These are phyloP conservation scores for Tylopilus vinaceipallidus DNA, from an alignment of 768 basidiomycete species.

Conservation along the genomic window DNA sequence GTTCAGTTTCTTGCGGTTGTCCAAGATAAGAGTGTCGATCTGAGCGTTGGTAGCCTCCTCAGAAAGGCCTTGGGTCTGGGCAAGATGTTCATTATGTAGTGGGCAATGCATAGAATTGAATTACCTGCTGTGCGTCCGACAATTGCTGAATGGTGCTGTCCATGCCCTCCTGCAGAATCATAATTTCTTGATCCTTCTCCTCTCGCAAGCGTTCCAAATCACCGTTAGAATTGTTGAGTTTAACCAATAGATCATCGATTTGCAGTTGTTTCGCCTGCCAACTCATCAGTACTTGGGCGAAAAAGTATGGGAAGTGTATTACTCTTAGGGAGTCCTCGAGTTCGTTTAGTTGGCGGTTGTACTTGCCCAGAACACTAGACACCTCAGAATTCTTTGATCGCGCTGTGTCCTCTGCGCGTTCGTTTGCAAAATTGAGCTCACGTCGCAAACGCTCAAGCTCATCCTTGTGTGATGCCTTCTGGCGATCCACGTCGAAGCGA, in stretches of 20 bases:
- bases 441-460: conserved; percentile 90
- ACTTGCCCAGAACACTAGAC: conserved; percentile 82
- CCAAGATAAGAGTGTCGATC: conserved; percentile 94
- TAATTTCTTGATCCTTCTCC: conserved; percentile 96
- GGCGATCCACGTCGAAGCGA: conserved; percentile 90
- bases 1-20: conserved; percentile 97
- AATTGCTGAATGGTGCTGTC: conserved; percentile 88
- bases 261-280: conserved; percentile 89
- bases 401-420: conserved; percentile 93
- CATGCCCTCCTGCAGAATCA: conserved; percentile 94
- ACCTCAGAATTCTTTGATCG: conserved; percentile 93
- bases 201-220: conserved; percentile 84
- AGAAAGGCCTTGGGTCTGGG: conserved; percentile 75
- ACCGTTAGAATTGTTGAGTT: conserved; percentile 68
- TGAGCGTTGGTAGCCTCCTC: conserved; percentile 95
- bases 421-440: conserved; percentile 92
- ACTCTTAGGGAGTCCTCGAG: conserved; percentile 95
- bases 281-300: conserved; percentile 13
- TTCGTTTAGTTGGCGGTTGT: conserved; percentile 93
- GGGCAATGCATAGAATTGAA: neutral
- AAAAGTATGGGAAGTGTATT: conserved; percentile 24
- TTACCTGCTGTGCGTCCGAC: conserved; percentile 81
- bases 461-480: conserved; percentile 93
- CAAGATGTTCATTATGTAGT: neutral
- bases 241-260: conserved; percentile 87